Base-by-base conservation (phyloP, 140 eudicot genomes). In the Cichorium intybus region DNA sequence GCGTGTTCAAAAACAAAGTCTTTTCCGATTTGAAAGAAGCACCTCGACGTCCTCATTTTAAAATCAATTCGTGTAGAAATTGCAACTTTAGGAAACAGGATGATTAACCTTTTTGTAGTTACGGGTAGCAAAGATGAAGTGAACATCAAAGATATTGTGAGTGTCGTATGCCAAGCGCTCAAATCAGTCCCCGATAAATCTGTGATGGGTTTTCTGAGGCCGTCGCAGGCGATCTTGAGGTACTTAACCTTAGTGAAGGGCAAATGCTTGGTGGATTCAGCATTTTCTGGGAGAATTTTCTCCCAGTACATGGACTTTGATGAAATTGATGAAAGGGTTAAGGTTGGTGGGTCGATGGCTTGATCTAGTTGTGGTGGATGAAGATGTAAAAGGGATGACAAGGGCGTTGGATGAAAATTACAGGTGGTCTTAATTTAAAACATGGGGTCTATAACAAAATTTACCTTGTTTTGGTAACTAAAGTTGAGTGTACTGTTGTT, bases 121-220 rank as follows among this genome's bases (percentile, higher is more conserved):
- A 80, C 79, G 23, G 81, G 84, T 24, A 55, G 65, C 71, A 70
- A 85, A 71, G 74, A 85, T 54, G 79, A 80, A 14, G 80, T 66
- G 41, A 67, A 77, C 6, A 50, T 62, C 24, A 69, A 69, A 4
- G 82, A 80, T 46, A 66, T 88, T 24, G 60, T 53, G 27, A 76
- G 6, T 55, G 64, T 84, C n/a, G 80, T 89, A 24, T 83, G 56
- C 41, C 81, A 79, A 35, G 87, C 97, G 2, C 68, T 89, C 49
- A 78, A 70, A 49, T 86, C 95, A 2, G 97, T 86, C 47, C 95
- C 86, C 6, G 97, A 86, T 57, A 86, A 86, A 58, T 83, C 60
- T 11, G 10, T 20, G 9, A 77, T 16, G 33, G 72, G 68, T 16
- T 53, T 18, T 39, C 37, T 48, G 10, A 81, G 54, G 2, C 66